Evolutionary conservation across 257 asterid genomes (phyloP).

Genomic region (Scutellaria galericulata): DNA sequence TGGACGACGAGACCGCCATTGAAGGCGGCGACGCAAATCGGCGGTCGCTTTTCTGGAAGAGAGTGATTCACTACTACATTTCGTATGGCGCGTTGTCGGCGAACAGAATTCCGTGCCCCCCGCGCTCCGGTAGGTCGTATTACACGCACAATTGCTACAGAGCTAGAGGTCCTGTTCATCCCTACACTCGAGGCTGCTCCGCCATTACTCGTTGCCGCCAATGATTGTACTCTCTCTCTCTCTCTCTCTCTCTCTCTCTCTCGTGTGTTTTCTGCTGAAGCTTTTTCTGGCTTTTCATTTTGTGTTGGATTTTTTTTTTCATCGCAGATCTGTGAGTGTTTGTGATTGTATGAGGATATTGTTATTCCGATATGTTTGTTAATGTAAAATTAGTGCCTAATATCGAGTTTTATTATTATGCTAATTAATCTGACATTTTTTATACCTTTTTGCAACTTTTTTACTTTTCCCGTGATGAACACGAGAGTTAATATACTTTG

Average conservation of each 20-base stretch:
- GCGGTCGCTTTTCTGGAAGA: constrained; percentile 72
- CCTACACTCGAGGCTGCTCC: constrained; percentile 82
- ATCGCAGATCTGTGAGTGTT: no score
- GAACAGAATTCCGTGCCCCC: constrained; percentile 77
- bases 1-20: constrained; percentile 7
- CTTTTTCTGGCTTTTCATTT: not conserved
- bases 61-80: constrained; percentile 58
- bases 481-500: no score
- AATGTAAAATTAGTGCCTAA: no score
- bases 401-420: no score
- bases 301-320: not conserved
- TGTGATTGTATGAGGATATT: no score
- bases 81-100: constrained; percentile 81
- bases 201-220: constrained; percentile 85
- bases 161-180: constrained; percentile 74
- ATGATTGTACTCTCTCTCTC: constrained; percentile 19
- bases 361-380: no score
- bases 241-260: not conserved
- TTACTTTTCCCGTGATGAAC: no score
- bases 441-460: no score
- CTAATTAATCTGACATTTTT: no score
- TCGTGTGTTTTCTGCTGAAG: not conserved
- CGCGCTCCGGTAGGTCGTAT: constrained; percentile 87
- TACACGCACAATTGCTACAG: constrained; percentile 73
- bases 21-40: constrained; percentile 39